phyloP scores from a whole-genome alignment of 2,329 filamentous ascomycete genomes.

The Dichotomopilus funicola region DNA sequence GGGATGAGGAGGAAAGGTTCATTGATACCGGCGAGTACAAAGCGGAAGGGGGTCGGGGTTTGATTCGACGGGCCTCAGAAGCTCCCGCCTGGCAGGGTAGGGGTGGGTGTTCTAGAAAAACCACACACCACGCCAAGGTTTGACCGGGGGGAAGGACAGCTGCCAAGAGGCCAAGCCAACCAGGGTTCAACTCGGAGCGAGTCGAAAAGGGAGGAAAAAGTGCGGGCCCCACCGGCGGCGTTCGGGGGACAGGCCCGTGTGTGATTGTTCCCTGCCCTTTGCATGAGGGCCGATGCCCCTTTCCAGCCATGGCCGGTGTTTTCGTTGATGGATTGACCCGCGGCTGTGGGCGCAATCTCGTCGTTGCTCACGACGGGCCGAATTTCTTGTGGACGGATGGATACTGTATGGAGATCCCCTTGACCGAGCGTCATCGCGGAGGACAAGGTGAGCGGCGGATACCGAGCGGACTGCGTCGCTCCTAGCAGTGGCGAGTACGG shows the following conservation, averaged over 20 bases:
- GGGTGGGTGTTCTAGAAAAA: conserved; percentile 21
- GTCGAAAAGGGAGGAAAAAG: conserved; percentile 16
- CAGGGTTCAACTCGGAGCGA: conserved; percentile 2
- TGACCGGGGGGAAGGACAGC: neutral
- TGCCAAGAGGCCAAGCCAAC: conserved; percentile 14
- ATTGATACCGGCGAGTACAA: neutral
- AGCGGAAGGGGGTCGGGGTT: conserved; percentile 12
- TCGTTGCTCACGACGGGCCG: conserved; percentile 14
- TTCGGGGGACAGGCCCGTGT: conserved; percentile 14
- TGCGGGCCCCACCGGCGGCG: conserved; percentile 14
- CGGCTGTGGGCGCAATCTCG: conserved; percentile 32
- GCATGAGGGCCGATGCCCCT: conserved; percentile 16
- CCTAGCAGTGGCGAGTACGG: too few relatives aligned
- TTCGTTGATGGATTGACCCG: conserved; percentile 29
- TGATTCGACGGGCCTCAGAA: conserved; percentile 7
- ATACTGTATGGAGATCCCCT: conserved; percentile 8
- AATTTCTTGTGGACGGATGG: conserved; percentile 19
- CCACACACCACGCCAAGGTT: conserved; percentile 4
- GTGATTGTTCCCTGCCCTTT: conserved; percentile 15
- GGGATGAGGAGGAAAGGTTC: too few relatives aligned
- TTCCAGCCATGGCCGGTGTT: conserved; percentile 1
- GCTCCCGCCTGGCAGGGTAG: conserved; percentile 14
- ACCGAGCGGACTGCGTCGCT: too few relatives aligned
- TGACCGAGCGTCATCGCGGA: neutral
- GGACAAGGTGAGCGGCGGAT: neutral